Conservation (phyloP, 129 eudicot genomes). For the Arctium minus region DNA sequence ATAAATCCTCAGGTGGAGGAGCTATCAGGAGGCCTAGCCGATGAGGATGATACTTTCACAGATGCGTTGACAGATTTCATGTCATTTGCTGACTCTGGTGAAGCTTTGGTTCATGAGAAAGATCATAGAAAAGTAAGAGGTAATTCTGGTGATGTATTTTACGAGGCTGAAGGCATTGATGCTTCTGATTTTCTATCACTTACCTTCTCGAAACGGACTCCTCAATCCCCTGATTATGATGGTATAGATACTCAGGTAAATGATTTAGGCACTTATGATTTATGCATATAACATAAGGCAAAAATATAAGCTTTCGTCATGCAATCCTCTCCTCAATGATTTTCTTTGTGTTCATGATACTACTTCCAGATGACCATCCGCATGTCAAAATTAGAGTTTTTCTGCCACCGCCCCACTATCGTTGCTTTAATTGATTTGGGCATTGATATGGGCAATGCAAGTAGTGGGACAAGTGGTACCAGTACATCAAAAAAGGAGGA, state of each 20-base stretch:
- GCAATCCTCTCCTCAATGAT: background rate
- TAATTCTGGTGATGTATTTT: slow-evolving; percentile 56
- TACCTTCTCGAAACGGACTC: slow-evolving; percentile 58
- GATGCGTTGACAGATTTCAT: slow-evolving; percentile 85
- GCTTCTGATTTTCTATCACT: slow-evolving; percentile 80
- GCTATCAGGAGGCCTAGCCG: slow-evolving; percentile 26
- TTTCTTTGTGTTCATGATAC: slow-evolving; percentile 14
- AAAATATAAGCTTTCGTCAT: background rate
- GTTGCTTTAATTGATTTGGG: slow-evolving; percentile 86
- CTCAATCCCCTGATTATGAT: slow-evolving; percentile 77
- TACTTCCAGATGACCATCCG: slow-evolving; percentile 69
- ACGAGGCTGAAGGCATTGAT: slow-evolving; percentile 72
- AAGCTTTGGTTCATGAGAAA: slow-evolving; percentile 38
- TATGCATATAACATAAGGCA: background rate
- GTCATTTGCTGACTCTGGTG: slow-evolving; percentile 53
- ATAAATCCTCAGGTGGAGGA: slow-evolving; percentile 44
- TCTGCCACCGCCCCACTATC: slow-evolving; percentile 85
- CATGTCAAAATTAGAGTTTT: slow-evolving; percentile 89
- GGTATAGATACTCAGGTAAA: slow-evolving; percentile 90
- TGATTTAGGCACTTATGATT: slow-evolving; percentile 1
- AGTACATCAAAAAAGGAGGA: slow-evolving; percentile 24
- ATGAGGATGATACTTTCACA: slow-evolving; percentile 74
- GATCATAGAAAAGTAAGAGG: slow-evolving; percentile 37
- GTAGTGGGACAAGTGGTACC: slow-evolving; percentile 28
- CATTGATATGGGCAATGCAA: slow-evolving; percentile 61